Conservation (phyloP, 2,329 filamentous ascomycete genomes). For the Botrytis elliptica region DNA sequence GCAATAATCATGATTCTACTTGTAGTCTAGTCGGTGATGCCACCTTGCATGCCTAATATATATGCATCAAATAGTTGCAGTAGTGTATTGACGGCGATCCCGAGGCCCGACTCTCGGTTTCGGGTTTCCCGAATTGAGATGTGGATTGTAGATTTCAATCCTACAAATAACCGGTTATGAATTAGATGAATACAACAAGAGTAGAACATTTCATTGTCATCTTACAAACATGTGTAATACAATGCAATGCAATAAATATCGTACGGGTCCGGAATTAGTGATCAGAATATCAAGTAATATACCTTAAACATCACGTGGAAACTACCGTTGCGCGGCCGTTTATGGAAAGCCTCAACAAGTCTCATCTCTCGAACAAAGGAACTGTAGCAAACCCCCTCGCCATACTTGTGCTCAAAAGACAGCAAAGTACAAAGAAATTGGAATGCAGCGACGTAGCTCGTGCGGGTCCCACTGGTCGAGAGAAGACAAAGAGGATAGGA, state of each 20-base stretch:
- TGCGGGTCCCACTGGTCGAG: neutral
- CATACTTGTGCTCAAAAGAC: neutral
- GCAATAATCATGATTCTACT: slow-evolving; percentile 16
- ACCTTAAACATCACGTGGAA: neutral
- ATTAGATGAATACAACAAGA: neutral
- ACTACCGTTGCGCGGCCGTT: neutral
- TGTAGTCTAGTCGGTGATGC: slow-evolving; percentile 15
- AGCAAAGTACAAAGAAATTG: neutral
- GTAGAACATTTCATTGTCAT: neutral
- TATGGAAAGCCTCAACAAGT: neutral
- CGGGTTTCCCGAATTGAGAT: neutral
- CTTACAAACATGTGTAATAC: neutral
- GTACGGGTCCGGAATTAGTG: neutral
- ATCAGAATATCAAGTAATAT: neutral
- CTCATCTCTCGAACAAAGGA: neutral
- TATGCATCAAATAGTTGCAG: slow-evolving; percentile 7
- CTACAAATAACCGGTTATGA: neutral
- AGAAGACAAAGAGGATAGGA: slow-evolving; percentile 5
- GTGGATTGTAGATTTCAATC: neutral
- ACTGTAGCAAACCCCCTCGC: neutral
- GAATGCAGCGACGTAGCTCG: slow-evolving; percentile 1
- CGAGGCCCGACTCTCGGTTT: neutral
- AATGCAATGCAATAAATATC: neutral
- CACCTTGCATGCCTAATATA: neutral
- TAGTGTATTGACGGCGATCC: slow-evolving; percentile 11